phyloP scores from a whole-genome alignment of 257 asterid species.

The Solanum medicagineum region DNA sequence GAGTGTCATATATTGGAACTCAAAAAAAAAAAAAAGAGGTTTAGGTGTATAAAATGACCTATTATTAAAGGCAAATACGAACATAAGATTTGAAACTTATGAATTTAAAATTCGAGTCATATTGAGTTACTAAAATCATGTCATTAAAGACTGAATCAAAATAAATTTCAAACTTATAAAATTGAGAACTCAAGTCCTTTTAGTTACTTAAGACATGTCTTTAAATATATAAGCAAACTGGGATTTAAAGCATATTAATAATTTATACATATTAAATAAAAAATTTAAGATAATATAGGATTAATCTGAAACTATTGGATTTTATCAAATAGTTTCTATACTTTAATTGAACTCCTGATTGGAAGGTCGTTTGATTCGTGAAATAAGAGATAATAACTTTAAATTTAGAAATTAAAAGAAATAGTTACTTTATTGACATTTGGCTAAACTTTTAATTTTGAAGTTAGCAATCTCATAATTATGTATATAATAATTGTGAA shows the following conservation, averaged over 20 bases:
- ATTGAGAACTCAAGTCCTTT: background rate
- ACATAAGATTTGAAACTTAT: background rate
- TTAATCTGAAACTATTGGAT: background rate
- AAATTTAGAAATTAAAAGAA: background rate
- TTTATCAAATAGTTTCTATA: background rate
- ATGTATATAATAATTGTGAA: background rate
- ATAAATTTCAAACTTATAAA: background rate
- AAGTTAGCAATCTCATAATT: background rate
- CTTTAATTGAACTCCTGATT: background rate
- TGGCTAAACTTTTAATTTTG: background rate
- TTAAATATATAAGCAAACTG: background rate
- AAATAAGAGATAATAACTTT: background rate
- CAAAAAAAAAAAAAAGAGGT: too few relatives aligned
- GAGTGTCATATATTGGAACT: too few relatives aligned
- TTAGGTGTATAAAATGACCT: too few relatives aligned
- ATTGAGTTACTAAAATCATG: background rate
- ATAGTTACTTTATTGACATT: background rate
- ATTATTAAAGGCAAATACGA: too few relatives aligned
- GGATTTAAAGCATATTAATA: background rate
- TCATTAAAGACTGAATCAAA: background rate
- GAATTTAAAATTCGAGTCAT: background rate
- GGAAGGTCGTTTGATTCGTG: background rate
- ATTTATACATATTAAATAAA: background rate
- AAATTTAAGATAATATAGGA: too few relatives aligned
- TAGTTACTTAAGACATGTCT: background rate